A percentile compares a stretch with the other conserved stretches of the same genome.
phyloP scores from a whole-genome alignment of 75 land plant genomes.

The Selaginella moellendorffii region DNA sequence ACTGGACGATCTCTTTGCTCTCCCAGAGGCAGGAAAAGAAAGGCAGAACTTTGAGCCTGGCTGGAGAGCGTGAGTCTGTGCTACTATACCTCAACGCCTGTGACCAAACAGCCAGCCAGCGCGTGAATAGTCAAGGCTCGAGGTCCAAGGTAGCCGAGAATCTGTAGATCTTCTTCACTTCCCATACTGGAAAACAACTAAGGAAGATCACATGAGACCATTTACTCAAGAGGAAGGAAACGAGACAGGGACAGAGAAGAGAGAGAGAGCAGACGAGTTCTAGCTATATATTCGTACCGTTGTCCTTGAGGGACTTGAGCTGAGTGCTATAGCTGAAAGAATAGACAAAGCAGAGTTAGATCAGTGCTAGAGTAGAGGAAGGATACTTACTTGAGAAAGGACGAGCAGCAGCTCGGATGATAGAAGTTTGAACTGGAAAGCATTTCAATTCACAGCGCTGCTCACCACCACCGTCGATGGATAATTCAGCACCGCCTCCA shows the following conservation, averaged over 20 bases:
- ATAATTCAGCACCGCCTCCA: not conserved
- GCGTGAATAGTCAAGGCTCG: not conserved
- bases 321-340: not conserved
- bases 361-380: no score
- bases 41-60: not conserved
- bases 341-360: no score
- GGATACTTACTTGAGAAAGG: no score
- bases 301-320: not conserved
- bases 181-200: not conserved
- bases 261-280: slow-evolving; percentile 10
- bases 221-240: not conserved
- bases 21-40: no score
- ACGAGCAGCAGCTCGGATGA: no score
- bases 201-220: not conserved
- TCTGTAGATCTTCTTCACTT: not conserved
- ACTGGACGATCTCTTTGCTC: not conserved
- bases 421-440: not conserved
- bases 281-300: not conserved
- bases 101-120: no score
- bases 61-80: not conserved
- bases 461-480: slow-evolving; percentile 1
- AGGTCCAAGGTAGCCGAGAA: not conserved
- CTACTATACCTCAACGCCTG: no score
- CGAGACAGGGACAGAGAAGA: not conserved
- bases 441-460: not conserved